These are phyloP conservation scores for Pyrenophora tritici-repentis DNA, from an alignment of 2,329 filamentous ascomycete genomes.

Conservation along the genomic window DNA sequence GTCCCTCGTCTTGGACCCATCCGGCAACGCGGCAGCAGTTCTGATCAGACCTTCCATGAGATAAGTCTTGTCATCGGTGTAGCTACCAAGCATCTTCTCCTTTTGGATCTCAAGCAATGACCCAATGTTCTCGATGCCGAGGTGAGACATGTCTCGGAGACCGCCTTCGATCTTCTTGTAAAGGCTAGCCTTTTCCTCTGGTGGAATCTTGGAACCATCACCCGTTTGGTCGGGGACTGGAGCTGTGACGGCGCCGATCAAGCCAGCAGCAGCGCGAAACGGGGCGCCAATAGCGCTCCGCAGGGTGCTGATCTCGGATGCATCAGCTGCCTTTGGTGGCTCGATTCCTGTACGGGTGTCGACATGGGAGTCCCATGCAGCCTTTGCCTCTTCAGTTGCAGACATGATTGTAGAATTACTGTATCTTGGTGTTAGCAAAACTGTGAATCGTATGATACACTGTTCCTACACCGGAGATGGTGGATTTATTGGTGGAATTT, in stretches of 20 bases:
- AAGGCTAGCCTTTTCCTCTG: conserved; percentile 38
- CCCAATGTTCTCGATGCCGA: conserved; percentile 43
- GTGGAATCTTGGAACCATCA: conserved; percentile 49
- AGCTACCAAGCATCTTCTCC: conserved; percentile 54
- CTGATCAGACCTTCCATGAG: conserved; percentile 64
- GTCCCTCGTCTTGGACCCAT: conserved; percentile 46
- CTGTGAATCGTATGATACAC: not conserved
- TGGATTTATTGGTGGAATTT: not conserved
- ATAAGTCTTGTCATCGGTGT: conserved; percentile 65
- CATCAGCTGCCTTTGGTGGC: conserved; percentile 36
- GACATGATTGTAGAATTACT: conserved; percentile 16
- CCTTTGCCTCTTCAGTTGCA: conserved; percentile 26
- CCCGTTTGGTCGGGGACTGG: conserved; percentile 48
- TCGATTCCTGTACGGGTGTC: conserved; percentile 38
- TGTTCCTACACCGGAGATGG: not conserved
- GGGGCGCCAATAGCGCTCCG: conserved; percentile 35
- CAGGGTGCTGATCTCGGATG: conserved; percentile 41
- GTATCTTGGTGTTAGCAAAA: not conserved
- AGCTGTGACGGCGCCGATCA: conserved; percentile 37
- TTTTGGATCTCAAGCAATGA: conserved; percentile 46
- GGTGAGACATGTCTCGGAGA: conserved; percentile 40
- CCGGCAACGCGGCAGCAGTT: conserved; percentile 51
- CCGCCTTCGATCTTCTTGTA: conserved; percentile 43
- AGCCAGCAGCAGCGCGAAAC: conserved; percentile 34
- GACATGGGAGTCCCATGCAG: conserved; percentile 35